These are phyloP conservation scores for Neonectria magnoliae DNA, from an alignment of 2,329 filamentous ascomycete species.

Conservation along the genomic window DNA sequence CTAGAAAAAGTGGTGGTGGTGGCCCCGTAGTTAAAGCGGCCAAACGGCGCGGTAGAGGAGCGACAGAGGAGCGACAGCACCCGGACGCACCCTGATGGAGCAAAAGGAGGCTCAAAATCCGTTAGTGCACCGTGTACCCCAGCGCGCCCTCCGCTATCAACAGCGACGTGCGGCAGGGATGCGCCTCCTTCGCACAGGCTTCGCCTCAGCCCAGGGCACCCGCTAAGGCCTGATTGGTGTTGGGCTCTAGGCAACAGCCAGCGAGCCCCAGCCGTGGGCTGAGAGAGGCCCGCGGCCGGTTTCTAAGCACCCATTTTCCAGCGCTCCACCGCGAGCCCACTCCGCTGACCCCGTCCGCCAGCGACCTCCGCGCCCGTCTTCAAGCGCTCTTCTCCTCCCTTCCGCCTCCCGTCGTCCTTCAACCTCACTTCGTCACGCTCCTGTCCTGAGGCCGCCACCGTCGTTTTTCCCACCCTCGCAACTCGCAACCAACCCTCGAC, in stretches of 20 bases:
- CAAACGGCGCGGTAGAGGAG: background rate
- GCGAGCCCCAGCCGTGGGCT: conserved; percentile 38
- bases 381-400: conserved; percentile 21
- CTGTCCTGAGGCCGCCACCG: conserved; percentile 36
- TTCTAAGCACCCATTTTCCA: conserved; percentile 40
- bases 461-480: conserved; percentile 1
- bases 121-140: conserved; percentile 31
- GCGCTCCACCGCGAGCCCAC: background rate
- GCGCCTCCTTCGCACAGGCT: conserved; percentile 38
- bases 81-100: background rate
- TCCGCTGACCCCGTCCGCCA: conserved; percentile 22
- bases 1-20: background rate
- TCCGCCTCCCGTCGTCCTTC: conserved; percentile 25
- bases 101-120: conserved; percentile 5
- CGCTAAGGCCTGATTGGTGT: conserved; percentile 35
- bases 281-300: conserved; percentile 37
- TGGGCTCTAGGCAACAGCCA: conserved; percentile 48
- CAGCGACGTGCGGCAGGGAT: conserved; percentile 30
- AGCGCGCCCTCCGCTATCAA: conserved; percentile 17
- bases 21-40: background rate
- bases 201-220: conserved; percentile 41
- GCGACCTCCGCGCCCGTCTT: conserved; percentile 27
- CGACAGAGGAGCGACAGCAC: background rate
- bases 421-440: conserved; percentile 19
- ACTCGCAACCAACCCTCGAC: background rate